phyloP scores from a whole-genome alignment of 345 rosid species.

The Salix exigua region DNA sequence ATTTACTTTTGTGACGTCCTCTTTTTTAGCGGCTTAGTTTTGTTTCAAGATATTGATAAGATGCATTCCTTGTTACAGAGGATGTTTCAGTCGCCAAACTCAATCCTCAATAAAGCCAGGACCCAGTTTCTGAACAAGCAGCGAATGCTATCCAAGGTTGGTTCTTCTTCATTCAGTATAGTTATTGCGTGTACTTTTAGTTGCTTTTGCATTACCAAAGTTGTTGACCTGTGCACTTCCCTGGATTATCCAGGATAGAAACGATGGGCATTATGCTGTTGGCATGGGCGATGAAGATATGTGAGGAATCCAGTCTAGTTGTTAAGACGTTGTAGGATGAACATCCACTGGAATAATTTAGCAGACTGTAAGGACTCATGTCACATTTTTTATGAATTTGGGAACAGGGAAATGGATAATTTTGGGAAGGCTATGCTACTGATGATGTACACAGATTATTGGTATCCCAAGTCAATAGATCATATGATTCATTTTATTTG shows the following conservation, averaged over 20 bases:
- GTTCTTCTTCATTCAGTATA: neutral
- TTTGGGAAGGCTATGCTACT: too few relatives aligned
- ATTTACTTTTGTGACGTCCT: neutral
- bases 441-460: neutral
- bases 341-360: slow-evolving; percentile 3
- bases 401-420: neutral
- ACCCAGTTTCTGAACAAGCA: slow-evolving; percentile 79
- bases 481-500: neutral
- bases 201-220: neutral
- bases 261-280: slow-evolving; percentile 49
- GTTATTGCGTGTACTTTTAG: neutral
- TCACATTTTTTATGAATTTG: neutral
- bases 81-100: slow-evolving; percentile 75
- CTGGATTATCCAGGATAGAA: slow-evolving; percentile 39
- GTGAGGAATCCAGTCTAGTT: neutral
- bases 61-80: slow-evolving; percentile 42
- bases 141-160: slow-evolving; percentile 72
- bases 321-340: neutral
- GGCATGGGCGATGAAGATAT: slow-evolving; percentile 29
- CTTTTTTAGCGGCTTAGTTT: neutral
- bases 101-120: slow-evolving; percentile 71
- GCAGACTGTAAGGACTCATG: neutral
- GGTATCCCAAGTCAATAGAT: neutral
- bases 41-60: neutral
- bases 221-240: neutral